These are phyloP conservation scores for Erodium maritimum DNA, from an alignment of 345 rosid genomes.

Conservation along the genomic window DNA sequence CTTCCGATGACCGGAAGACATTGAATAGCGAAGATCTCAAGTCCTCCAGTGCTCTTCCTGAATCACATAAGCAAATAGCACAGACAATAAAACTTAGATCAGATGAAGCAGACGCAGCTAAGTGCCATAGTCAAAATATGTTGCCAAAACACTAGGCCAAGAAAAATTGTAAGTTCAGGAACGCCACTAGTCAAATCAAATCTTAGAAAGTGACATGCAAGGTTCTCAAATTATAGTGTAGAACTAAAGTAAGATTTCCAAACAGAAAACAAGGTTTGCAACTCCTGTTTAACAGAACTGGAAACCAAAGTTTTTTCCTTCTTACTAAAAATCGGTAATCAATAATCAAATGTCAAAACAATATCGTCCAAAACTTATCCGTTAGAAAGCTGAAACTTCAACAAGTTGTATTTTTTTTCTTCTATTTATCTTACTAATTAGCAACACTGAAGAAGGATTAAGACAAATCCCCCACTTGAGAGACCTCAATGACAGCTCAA, in stretches of 20 bases:
- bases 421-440: no score
- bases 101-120: neutral
- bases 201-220: neutral
- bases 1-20: slow-evolving; percentile 46
- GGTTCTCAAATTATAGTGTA: neutral
- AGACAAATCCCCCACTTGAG: neutral
- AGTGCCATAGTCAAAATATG: neutral
- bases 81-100: neutral
- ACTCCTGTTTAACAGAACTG: neutral
- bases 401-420: no score
- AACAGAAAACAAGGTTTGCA: neutral
- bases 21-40: slow-evolving; percentile 54
- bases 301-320: neutral
- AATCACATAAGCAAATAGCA: neutral
- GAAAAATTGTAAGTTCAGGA: neutral
- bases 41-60: slow-evolving; percentile 74
- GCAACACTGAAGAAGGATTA: neutral
- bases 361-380: neutral
- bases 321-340: neutral
- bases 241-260: neutral
- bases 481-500: no score
- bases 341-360: neutral
- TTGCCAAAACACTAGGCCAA: neutral
- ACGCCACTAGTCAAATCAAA: no score
- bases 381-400: no score